Evolutionary conservation across 1,139 yeast species (phyloP).

Genomic region (Suhomyces bokatorum): DNA sequence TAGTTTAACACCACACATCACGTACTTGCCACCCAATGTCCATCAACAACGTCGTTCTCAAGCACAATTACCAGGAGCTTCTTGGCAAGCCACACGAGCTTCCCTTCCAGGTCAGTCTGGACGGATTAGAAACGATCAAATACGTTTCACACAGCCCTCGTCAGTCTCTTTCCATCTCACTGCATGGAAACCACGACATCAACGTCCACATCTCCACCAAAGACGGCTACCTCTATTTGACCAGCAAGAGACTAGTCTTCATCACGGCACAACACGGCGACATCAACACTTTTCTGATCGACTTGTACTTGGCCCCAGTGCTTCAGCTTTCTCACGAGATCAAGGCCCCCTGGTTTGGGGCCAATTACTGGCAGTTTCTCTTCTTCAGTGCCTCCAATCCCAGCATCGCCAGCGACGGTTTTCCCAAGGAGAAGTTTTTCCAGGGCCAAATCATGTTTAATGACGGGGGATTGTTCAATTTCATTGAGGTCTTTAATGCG

Average conservation of each 20-base stretch:
- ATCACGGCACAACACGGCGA: slow-evolving; percentile 43
- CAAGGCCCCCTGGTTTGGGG: slow-evolving; percentile 57
- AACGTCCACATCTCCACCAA: slow-evolving; percentile 28
- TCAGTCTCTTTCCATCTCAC: slow-evolving; percentile 17
- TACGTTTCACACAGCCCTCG: slow-evolving; percentile 26
- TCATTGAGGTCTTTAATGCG: slow-evolving; percentile 30
- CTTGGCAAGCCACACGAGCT: slow-evolving; percentile 17
- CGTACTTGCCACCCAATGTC: slow-evolving; percentile 26
- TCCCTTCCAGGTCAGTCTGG: slow-evolving; percentile 25
- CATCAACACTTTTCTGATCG: slow-evolving; percentile 36
- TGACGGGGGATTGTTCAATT: slow-evolving; percentile 49
- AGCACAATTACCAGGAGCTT: slow-evolving; percentile 21
- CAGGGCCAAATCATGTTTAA: slow-evolving; percentile 41
- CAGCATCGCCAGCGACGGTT: slow-evolving; percentile 42
- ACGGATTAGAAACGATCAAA: slow-evolving; percentile 15
- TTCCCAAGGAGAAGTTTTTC: slow-evolving; percentile 42
- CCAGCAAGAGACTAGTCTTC: slow-evolving; percentile 37
- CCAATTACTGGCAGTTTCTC: slow-evolving; percentile 49
- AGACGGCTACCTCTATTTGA: slow-evolving; percentile 39
- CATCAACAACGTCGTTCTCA: slow-evolving; percentile 31
- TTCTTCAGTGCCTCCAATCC: slow-evolving; percentile 36
- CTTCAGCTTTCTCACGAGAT: slow-evolving; percentile 36
- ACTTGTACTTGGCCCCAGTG: slow-evolving; percentile 21
- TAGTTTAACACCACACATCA: background rate
- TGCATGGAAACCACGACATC: slow-evolving; percentile 14